Base-by-base conservation (phyloP, 306 rosid species). In the Castanea crenata region DNA sequence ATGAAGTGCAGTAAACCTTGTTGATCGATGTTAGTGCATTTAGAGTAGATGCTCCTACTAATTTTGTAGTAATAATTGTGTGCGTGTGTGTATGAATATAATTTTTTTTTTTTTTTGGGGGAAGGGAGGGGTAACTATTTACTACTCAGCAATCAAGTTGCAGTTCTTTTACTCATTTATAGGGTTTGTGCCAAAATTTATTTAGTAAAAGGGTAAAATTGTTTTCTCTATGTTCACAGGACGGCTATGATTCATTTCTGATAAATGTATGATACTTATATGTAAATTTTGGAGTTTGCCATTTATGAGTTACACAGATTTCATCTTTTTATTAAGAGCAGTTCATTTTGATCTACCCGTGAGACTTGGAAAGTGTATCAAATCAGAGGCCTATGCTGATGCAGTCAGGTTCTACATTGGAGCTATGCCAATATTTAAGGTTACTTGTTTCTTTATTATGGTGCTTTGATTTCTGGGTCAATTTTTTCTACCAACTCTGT, bases 331-430 rank as follows among this genome's bases (percentile, higher is more conserved):
- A 70, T n/a, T 67, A 81, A 87, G 78, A 75, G 85, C 91, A 92
- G 99, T 91, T 94, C 86, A 94, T 94, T 82, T 92, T 69, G 98
- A 94, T 84, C 91, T 94, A 61, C 98, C 99, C 21, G 92, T 91
- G 80, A 89, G 97, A 80, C 97, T 94, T 69, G 87, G 86, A 73
- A 94, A 94, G 85, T 94, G 97, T 83, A 94, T 92, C 75, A 94
- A 91, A 81, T 79, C 92, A 78, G 97, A 91, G 81, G 91, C 95
- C 56, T 94, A 92, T 84, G 93, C 95, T 81, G 97, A 92, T 79
- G 97, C 97, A 55, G 95, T 92, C 82, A 91, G 91, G 82, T 94
- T 87, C 73, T 92, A 94, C 86, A 88, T 87, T 0, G 99, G 99
- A 81, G 97, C 99, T 68, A 87, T 87, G 90, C 99, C 99, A 69